These are phyloP conservation scores for Magnaporthiopsis rhizophila DNA, from an alignment of 2,329 filamentous ascomycete species.

Conservation along the genomic window DNA sequence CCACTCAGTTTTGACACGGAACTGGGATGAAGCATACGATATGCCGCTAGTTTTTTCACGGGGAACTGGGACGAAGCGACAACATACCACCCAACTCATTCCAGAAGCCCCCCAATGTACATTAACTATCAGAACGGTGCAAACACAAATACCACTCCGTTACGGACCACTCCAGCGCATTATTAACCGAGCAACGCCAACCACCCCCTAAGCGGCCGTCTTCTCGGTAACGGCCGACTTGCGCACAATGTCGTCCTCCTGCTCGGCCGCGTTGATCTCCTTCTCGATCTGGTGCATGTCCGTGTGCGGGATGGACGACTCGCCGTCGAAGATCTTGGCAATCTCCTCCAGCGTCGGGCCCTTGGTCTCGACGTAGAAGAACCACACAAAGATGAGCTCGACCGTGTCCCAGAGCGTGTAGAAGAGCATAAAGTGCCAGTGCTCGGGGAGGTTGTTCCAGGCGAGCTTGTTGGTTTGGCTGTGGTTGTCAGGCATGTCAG, in stretches of 20 bases:
- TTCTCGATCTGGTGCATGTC: constrained; percentile 48
- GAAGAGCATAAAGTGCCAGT: constrained; percentile 61
- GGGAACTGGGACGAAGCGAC: too few species aligned
- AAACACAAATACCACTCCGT: too few species aligned
- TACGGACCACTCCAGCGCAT: too few species aligned
- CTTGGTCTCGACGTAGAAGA: constrained; percentile 63
- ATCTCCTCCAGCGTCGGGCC: constrained; percentile 65
- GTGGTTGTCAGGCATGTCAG: neutral
- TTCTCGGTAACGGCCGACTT: too few species aligned
- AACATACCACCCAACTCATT: too few species aligned
- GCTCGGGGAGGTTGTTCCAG: constrained; percentile 48
- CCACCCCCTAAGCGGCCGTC: too few species aligned
- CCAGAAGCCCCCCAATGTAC: too few species aligned
- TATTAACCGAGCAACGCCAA: too few species aligned
- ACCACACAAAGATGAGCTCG: constrained; percentile 55
- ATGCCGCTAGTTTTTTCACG: too few species aligned
- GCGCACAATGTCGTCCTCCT: constrained; percentile 24
- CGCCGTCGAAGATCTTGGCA: constrained; percentile 62
- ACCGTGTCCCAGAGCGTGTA: constrained; percentile 56
- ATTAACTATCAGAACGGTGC: too few species aligned
- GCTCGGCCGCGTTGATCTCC: constrained; percentile 33
- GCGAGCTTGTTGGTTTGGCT: constrained; percentile 57
- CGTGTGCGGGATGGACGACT: constrained; percentile 47
- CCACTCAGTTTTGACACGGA: too few species aligned
- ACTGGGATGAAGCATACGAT: too few species aligned